These are phyloP conservation scores for Lentinula detonsa DNA, from an alignment of 768 basidiomycete genomes.

Conservation along the genomic window DNA sequence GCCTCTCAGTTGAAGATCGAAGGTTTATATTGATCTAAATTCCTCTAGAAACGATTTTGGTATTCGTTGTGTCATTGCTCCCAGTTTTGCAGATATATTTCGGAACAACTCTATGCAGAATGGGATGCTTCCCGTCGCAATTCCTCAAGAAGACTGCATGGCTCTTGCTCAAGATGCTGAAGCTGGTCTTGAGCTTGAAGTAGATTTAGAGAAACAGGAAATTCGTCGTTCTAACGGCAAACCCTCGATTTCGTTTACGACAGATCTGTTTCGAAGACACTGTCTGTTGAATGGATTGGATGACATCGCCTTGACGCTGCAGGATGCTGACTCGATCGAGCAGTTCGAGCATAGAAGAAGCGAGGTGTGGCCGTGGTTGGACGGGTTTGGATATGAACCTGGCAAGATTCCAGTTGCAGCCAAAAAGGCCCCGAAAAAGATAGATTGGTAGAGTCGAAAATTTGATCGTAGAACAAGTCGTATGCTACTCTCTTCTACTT, in stretches of 20 bases:
- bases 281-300: conserved; percentile 95
- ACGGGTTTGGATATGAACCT: conserved; percentile 88
- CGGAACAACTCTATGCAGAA: conserved; percentile 88
- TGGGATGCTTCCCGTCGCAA: conserved; percentile 77
- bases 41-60: conserved; percentile 75
- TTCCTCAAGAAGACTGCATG: conserved; percentile 67
- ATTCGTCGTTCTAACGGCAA: conserved; percentile 72
- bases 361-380: conserved; percentile 89
- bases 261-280: conserved; percentile 88
- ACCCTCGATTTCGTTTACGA: conserved; percentile 65
- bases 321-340: conserved; percentile 66
- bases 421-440: conserved; percentile 39
- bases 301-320: conserved; percentile 92
- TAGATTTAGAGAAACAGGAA: conserved; percentile 80
- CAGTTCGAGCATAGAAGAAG: conserved; percentile 77
- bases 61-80: conserved; percentile 82
- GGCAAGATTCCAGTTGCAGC: conserved; percentile 59
- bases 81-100: conserved; percentile 90
- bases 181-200: conserved; percentile 68
- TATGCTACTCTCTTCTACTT: no score
- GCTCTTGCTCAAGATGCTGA: conserved; percentile 74
- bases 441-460: conserved; percentile 56
- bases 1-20: conserved; percentile 19
- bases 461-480: neutral
- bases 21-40: conserved; percentile 2